A percentile compares a stretch with the other conserved stretches of the same genome.
phyloP scores from a whole-genome alignment of 305 asterid genomes.

The Solanum hybrid region DNA sequence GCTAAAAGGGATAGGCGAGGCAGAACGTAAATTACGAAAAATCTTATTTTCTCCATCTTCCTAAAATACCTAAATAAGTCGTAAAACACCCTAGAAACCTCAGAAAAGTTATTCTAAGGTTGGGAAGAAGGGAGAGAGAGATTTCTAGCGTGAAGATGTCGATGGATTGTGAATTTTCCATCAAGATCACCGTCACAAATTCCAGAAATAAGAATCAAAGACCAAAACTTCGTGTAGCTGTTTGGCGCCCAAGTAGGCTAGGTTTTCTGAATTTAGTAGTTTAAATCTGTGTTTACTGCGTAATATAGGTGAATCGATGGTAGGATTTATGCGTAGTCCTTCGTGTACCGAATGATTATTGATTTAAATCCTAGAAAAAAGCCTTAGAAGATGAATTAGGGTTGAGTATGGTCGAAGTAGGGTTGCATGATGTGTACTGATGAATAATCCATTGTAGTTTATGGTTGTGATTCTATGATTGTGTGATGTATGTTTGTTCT shows the following conservation, averaged over 20 bases:
- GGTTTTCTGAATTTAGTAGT: background rate
- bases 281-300: background rate
- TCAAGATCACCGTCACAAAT: background rate
- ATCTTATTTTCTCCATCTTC: too few relatives aligned
- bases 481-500: background rate
- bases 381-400: too few relatives aligned
- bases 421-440: too few relatives aligned
- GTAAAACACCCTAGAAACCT: background rate
- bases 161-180: too few relatives aligned
- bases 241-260: background rate
- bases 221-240: background rate
- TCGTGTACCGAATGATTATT: background rate
- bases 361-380: too few relatives aligned
- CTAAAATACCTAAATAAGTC: background rate
- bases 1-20: background rate
- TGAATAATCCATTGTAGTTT: too few relatives aligned
- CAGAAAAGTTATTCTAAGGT: too few relatives aligned
- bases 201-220: background rate
- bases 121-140: background rate
- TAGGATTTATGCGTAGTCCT: background rate
- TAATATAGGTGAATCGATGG: background rate
- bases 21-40: background rate
- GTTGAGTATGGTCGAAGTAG: too few relatives aligned
- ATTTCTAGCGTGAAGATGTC: background rate
- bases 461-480: background rate